These are phyloP conservation scores for Bipolaris victoriae DNA, from an alignment of 2,329 filamentous ascomycete species.

Conservation along the genomic window DNA sequence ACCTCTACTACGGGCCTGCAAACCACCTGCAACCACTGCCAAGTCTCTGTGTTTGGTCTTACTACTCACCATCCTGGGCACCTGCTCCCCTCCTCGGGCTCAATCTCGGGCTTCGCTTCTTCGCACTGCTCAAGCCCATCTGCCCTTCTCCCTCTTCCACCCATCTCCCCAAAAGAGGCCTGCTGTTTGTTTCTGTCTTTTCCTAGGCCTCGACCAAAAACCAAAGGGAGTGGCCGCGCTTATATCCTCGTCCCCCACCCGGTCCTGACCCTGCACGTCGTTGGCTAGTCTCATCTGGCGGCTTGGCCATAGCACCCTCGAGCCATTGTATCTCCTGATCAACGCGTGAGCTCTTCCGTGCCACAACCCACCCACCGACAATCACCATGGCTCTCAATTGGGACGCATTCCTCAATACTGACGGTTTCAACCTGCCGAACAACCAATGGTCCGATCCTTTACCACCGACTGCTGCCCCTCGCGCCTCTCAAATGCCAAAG, in stretches of 20 bases:
- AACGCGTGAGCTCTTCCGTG: slow-evolving; percentile 43
- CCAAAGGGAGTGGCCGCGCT: slow-evolving; percentile 24
- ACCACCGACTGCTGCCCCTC: slow-evolving; percentile 33
- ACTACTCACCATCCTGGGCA: slow-evolving; percentile 30
- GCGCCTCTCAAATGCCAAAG: slow-evolving; percentile 45
- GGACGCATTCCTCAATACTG: slow-evolving; percentile 47
- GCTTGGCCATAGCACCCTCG: slow-evolving; percentile 32
- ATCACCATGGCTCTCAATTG: slow-evolving; percentile 50
- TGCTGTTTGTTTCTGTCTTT: neutral
- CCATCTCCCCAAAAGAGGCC: neutral
- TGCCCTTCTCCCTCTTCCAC: slow-evolving; percentile 5
- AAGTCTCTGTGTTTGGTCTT: slow-evolving; percentile 21
- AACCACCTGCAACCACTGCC: slow-evolving; percentile 24
- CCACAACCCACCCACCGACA: slow-evolving; percentile 35
- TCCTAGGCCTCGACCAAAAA: slow-evolving; percentile 10
- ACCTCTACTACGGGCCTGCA: slow-evolving; percentile 10
- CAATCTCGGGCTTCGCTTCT: slow-evolving; percentile 3
- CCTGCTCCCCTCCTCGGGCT: slow-evolving; percentile 10
- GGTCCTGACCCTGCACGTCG: slow-evolving; percentile 24
- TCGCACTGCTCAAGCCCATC: slow-evolving; percentile 2
- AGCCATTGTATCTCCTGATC: slow-evolving; percentile 46
- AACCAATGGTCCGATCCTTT: slow-evolving; percentile 49
- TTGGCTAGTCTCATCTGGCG: slow-evolving; percentile 31
- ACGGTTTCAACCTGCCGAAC: slow-evolving; percentile 45
- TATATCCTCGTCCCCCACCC: slow-evolving; percentile 34